These are phyloP conservation scores for Cicer yamashitae DNA, from an alignment of 306 rosid species.

Conservation along the genomic window DNA sequence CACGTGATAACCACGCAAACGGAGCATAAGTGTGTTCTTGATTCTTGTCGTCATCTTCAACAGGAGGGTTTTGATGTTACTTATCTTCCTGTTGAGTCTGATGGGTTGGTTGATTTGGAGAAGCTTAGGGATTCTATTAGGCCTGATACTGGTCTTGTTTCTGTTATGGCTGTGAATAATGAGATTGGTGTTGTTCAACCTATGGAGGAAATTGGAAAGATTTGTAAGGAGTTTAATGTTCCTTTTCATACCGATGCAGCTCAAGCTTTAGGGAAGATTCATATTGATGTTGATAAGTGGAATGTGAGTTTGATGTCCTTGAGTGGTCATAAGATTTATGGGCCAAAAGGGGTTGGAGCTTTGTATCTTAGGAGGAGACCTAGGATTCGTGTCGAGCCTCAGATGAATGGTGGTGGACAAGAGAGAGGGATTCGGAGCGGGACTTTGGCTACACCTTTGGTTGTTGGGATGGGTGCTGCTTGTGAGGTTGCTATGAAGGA, in stretches of 20 bases:
- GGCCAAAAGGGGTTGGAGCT: slow-evolving; percentile 87
- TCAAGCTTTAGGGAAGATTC: slow-evolving; percentile 93
- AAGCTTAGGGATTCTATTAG: slow-evolving; percentile 70
- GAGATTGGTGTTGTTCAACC: slow-evolving; percentile 97
- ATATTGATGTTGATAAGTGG: slow-evolving; percentile 81
- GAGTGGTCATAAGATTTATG: slow-evolving; percentile 91
- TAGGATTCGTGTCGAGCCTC: slow-evolving; percentile 96
- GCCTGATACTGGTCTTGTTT: slow-evolving; percentile 81
- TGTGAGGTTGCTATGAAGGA: slow-evolving; percentile 83
- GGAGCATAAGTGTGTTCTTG: slow-evolving; percentile 97
- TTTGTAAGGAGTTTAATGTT: slow-evolving; percentile 78
- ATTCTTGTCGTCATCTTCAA: slow-evolving; percentile 91
- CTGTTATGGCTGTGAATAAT: slow-evolving; percentile 93
- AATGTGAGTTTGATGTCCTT: slow-evolving; percentile 94
- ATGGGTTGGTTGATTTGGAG: slow-evolving; percentile 76
- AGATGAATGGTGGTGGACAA: slow-evolving; percentile 97
- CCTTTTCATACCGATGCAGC: slow-evolving; percentile 96
- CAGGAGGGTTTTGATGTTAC: slow-evolving; percentile 89
- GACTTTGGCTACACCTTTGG: slow-evolving; percentile 86
- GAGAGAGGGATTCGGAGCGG: slow-evolving; percentile 96
- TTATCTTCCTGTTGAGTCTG: slow-evolving; percentile 73
- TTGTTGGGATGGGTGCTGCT: slow-evolving; percentile 90
- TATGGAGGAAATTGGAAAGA: slow-evolving; percentile 76
- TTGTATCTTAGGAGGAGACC: slow-evolving; percentile 85
- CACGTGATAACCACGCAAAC: slow-evolving; percentile 91